A percentile compares a stretch with the other conserved stretches of the same genome.
phyloP scores from a whole-genome alignment of 192 early-diverging fungal genomes.

The Gamsiella multidivaricata region DNA sequence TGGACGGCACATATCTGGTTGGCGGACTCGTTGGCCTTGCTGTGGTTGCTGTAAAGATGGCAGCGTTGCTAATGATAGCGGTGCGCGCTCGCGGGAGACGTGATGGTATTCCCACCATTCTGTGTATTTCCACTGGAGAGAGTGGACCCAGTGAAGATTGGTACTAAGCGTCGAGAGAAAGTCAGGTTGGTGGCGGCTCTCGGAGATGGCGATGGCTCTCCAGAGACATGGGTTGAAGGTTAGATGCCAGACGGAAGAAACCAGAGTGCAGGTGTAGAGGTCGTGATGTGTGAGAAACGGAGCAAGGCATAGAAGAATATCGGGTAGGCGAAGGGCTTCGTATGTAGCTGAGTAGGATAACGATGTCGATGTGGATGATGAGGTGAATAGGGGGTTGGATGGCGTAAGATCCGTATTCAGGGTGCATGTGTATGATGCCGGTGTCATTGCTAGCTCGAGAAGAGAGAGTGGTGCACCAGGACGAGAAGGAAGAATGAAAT shows the following conservation, averaged over 20 bases:
- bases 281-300: conserved; percentile 1
- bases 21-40: no score
- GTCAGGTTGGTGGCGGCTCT: conserved; percentile 5
- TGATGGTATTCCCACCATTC: conserved; percentile 24
- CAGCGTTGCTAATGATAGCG: neutral
- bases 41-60: neutral
- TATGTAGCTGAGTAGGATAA: neutral
- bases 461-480: no score
- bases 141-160: conserved; percentile 6
- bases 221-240: conserved; percentile 9
- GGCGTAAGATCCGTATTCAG: no score
- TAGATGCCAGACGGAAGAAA: conserved; percentile 10
- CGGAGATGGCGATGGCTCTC: conserved; percentile 17
- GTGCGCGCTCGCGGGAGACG: neutral
- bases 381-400: no score
- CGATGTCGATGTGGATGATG: neutral
- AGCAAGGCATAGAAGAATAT: conserved; percentile 21
- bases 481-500: neutral
- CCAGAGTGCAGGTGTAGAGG: conserved; percentile 14
- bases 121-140: conserved; percentile 21
- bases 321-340: neutral
- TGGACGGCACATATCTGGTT: no score
- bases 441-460: no score
- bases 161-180: conserved; percentile 3
- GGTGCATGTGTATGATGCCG: no score